These are phyloP conservation scores for Cyberlindnera japonica DNA, from an alignment of 805 yeast genomes.

Conservation along the genomic window DNA sequence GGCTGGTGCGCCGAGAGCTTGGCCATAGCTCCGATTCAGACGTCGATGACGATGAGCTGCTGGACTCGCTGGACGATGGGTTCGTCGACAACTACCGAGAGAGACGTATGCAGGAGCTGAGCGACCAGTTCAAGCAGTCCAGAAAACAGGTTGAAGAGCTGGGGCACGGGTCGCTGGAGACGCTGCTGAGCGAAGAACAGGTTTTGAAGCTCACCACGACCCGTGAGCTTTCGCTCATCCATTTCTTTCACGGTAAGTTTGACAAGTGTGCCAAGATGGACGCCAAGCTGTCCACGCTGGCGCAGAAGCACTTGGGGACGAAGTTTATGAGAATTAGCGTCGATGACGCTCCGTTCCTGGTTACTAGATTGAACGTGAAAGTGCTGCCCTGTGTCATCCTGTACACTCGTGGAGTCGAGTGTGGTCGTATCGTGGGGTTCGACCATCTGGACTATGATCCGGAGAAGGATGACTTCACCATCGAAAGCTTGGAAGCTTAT, in stretches of 20 bases:
- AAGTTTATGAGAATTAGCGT: slow-evolving; percentile 56
- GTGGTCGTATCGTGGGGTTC: slow-evolving; percentile 63
- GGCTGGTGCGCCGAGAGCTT: slow-evolving; percentile 25
- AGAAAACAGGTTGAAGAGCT: slow-evolving; percentile 31
- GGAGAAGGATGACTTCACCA: slow-evolving; percentile 42
- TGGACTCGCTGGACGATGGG: slow-evolving; percentile 47
- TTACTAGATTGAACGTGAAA: slow-evolving; percentile 55
- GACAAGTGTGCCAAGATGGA: slow-evolving; percentile 60
- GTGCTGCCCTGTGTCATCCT: slow-evolving; percentile 69
- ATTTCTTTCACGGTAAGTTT: slow-evolving; percentile 62
- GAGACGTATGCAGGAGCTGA: slow-evolving; percentile 54
- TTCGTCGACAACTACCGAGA: slow-evolving; percentile 56
- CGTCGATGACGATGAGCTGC: slow-evolving; percentile 37
- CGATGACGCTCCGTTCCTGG: slow-evolving; percentile 67
- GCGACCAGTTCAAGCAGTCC: slow-evolving; percentile 37
- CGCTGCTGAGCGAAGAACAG: slow-evolving; percentile 48
- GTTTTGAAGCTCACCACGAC: slow-evolving; percentile 49
- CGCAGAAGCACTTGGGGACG: slow-evolving; percentile 55
- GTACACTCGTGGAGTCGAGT: slow-evolving; percentile 58
- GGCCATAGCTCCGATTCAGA: slow-evolving; percentile 24
- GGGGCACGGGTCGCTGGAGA: slow-evolving; percentile 43
- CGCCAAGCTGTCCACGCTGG: slow-evolving; percentile 40
- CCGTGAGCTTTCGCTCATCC: slow-evolving; percentile 45
- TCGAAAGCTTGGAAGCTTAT: slow-evolving; percentile 46
- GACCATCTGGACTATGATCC: slow-evolving; percentile 47